Conservation (phyloP, 768 basidiomycete genomes). For the Paxillus involutus region DNA sequence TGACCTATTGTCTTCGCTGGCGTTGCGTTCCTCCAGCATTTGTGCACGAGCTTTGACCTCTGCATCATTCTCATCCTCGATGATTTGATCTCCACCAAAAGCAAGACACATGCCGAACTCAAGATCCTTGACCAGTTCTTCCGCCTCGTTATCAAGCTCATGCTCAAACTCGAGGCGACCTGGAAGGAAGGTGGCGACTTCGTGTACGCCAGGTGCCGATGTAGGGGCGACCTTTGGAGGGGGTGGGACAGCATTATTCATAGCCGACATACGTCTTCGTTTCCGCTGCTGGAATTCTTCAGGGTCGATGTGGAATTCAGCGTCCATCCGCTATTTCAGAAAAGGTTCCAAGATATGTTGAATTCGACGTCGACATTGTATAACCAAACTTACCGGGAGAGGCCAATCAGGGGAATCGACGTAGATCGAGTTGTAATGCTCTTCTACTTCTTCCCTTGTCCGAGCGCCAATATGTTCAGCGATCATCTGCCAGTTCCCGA, state of each 20-base stretch:
- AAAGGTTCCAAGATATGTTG: neutral
- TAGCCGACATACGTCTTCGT: constrained; percentile 80
- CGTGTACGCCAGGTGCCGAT: constrained; percentile 89
- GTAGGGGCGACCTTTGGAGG: constrained; percentile 76
- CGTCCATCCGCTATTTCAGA: constrained; percentile 41
- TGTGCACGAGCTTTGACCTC: constrained; percentile 59
- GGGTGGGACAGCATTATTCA: constrained; percentile 58
- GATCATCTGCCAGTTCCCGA: constrained; percentile 97
- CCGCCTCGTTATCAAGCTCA: constrained; percentile 95
- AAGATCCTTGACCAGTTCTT: constrained; percentile 91
- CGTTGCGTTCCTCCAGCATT: constrained; percentile 40
- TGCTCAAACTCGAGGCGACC: constrained; percentile 99
- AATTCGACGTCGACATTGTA: constrained; percentile 11
- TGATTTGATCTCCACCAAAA: constrained; percentile 81
- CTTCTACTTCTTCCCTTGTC: constrained; percentile 89
- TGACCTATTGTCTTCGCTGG: constrained; percentile 15
- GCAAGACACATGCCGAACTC: constrained; percentile 90
- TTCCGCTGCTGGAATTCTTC: constrained; percentile 88
- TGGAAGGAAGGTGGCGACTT: constrained; percentile 90
- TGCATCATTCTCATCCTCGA: constrained; percentile 74
- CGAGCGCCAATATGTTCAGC: constrained; percentile 93
- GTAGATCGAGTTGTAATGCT: constrained; percentile 84
- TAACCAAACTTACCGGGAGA: constrained; percentile 59
- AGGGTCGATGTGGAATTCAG: constrained; percentile 68
- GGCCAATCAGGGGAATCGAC: constrained; percentile 80